phyloP scores from a whole-genome alignment of 1,139 yeast genomes.

The Suhomyces yuchorum region DNA sequence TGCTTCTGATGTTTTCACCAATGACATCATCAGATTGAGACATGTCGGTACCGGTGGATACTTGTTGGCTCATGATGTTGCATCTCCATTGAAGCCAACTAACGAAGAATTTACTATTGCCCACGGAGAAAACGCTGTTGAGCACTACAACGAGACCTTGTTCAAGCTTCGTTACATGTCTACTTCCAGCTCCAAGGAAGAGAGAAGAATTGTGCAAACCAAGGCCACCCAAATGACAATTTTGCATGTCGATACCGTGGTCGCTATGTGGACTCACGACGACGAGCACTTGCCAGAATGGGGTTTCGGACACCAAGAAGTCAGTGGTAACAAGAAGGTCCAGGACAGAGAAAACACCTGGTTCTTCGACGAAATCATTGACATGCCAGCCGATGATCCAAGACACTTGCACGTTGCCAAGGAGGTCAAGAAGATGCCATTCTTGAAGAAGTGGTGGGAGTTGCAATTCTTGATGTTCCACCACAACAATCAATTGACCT shows the following conservation, averaged over 20 bases:
- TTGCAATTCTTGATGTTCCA: slow-evolving; percentile 86
- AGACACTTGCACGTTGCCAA: slow-evolving; percentile 64
- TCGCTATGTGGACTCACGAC: slow-evolving; percentile 93
- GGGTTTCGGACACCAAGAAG: slow-evolving; percentile 91
- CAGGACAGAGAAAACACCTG: slow-evolving; percentile 70
- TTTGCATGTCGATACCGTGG: slow-evolving; percentile 82
- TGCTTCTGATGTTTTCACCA: slow-evolving; percentile 40
- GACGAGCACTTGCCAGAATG: slow-evolving; percentile 87
- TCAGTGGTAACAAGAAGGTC: slow-evolving; percentile 87
- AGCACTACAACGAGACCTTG: slow-evolving; percentile 69
- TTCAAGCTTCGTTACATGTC: slow-evolving; percentile 71
- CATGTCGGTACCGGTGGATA: slow-evolving; percentile 82
- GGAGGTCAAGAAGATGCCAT: slow-evolving; percentile 60
- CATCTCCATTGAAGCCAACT: slow-evolving; percentile 51
- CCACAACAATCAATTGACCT: slow-evolving; percentile 82
- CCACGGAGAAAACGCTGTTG: slow-evolving; percentile 54
- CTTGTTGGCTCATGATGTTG: slow-evolving; percentile 91
- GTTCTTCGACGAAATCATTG: slow-evolving; percentile 73
- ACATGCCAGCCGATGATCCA: slow-evolving; percentile 54
- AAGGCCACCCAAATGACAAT: slow-evolving; percentile 69
- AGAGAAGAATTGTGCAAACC: slow-evolving; percentile 60
- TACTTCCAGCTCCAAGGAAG: slow-evolving; percentile 44
- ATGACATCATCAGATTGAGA: slow-evolving; percentile 74
- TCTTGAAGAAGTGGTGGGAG: slow-evolving; percentile 86
- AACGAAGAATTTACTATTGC: slow-evolving; percentile 45